These are phyloP conservation scores for Melampsora abietis-canadensis DNA, from an alignment of 1,284 basidiomycete species.

Conservation along the genomic window DNA sequence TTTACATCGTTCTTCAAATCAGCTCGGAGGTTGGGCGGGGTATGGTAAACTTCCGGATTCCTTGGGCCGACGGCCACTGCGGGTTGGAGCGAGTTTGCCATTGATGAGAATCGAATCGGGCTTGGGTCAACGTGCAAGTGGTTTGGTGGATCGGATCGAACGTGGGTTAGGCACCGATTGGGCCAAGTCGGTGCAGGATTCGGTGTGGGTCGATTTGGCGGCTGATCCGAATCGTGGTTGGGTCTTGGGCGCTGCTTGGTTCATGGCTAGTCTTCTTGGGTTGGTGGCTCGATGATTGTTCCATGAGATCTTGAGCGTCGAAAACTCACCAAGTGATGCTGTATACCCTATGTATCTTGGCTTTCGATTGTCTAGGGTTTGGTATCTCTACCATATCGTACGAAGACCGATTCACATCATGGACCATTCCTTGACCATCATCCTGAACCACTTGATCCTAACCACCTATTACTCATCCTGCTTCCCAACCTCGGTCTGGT, in stretches of 20 bases:
- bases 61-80: constrained; percentile 9
- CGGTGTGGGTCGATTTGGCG: background rate
- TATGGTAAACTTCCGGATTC: constrained; percentile 19
- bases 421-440: constrained; percentile 84
- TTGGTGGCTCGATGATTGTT: background rate
- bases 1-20: constrained; percentile 55
- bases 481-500: constrained; percentile 83
- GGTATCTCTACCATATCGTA: constrained; percentile 79
- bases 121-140: background rate
- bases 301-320: no score
- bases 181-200: background rate
- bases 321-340: no score
- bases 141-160: background rate
- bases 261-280: constrained; percentile 28
- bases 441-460: constrained; percentile 82
- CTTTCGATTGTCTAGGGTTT: no score
- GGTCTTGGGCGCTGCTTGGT: constrained; percentile 25
- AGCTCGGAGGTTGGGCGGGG: constrained; percentile 22
- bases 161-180: background rate
- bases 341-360: no score
- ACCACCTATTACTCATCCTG: constrained; percentile 85
- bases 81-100: background rate
- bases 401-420: constrained; percentile 87
- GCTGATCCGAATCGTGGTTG: constrained; percentile 15
- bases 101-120: constrained; percentile 17